A percentile compares a stretch with the other conserved stretches of the same genome.
phyloP scores from a whole-genome alignment of 139 green algal species.

The Auxenochlorella pyrenoidosa region DNA sequence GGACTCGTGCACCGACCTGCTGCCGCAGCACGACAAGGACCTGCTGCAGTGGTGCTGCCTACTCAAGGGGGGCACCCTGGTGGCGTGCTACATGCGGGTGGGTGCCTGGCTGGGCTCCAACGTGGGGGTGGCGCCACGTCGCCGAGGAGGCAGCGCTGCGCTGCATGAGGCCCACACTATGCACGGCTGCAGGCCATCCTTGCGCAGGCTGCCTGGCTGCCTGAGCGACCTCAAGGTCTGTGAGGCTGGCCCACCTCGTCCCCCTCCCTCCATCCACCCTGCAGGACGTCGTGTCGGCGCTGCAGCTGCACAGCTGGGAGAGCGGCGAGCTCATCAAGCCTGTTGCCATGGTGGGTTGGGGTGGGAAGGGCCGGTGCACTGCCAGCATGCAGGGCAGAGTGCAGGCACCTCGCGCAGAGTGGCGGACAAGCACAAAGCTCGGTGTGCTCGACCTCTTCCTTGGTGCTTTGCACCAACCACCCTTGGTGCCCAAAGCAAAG shows the following conservation, averaged over 20 bases:
- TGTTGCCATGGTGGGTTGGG: conserved; percentile 54
- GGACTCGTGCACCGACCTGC: conserved; percentile 71
- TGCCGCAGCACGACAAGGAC: conserved; percentile 81
- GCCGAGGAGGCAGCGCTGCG: too few species aligned
- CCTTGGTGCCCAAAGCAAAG: too few species aligned
- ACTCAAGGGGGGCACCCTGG: conserved; percentile 71
- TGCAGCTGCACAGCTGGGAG: conserved; percentile 72
- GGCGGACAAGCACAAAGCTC: too few species aligned
- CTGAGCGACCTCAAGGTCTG: too few species aligned
- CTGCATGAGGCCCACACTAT: too few species aligned
- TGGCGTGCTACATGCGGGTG: conserved; percentile 73
- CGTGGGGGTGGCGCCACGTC: too few species aligned
- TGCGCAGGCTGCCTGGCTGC: too few species aligned
- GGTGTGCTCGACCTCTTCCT: too few species aligned
- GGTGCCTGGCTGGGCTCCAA: not conserved
- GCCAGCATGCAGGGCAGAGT: not conserved
- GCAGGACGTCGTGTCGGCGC: conserved; percentile 17
- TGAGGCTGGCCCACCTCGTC: too few species aligned
- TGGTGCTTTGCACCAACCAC: too few species aligned
- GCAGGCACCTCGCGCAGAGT: too few species aligned
- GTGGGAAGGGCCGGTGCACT: not conserved
- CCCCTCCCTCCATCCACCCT: not conserved
- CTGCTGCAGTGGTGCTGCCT: conserved; percentile 69
- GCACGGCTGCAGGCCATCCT: too few species aligned
- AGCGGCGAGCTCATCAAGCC: conserved; percentile 49